A percentile compares a stretch with the other conserved stretches of the same genome.
phyloP scores from a whole-genome alignment of 139 green algal species.

The Axilococcus clingmanii region DNA sequence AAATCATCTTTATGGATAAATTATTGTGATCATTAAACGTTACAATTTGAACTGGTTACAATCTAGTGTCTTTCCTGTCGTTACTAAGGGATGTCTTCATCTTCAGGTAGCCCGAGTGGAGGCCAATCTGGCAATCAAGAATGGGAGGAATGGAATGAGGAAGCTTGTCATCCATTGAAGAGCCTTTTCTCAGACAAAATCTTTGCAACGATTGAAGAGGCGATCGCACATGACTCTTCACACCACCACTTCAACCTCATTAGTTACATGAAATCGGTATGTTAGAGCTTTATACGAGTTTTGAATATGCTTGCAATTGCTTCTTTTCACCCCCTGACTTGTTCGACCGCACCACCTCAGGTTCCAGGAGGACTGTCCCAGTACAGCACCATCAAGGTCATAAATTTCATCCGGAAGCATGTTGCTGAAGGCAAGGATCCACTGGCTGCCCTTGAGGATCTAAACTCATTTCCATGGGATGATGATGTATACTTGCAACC shows the following conservation, averaged over 20 bases:
- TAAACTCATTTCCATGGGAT: slow-evolving; percentile 25
- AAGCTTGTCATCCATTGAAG: slow-evolving; percentile 34
- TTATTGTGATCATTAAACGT: no score
- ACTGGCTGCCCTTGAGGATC: slow-evolving; percentile 14
- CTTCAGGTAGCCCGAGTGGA: no score
- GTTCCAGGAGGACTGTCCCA: slow-evolving; percentile 23
- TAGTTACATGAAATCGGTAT: slow-evolving; percentile 2
- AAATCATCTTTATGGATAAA: no score
- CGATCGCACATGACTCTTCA: slow-evolving; percentile 44
- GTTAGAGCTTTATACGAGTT: neutral
- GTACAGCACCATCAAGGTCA: slow-evolving; percentile 59
- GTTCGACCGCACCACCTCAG: neutral
- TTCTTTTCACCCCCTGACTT: neutral
- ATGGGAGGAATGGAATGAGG: slow-evolving; percentile 42
- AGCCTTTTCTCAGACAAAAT: slow-evolving; percentile 44
- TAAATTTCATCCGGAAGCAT: slow-evolving; percentile 69
- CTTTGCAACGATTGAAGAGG: slow-evolving; percentile 43
- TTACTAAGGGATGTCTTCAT: no score
- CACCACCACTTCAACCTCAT: slow-evolving; percentile 40
- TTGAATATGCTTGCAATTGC: neutral
- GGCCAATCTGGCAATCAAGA: no score
- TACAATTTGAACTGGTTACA: no score
- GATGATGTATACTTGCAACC: slow-evolving; percentile 59
- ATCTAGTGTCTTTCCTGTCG: no score
- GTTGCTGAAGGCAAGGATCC: slow-evolving; percentile 43